These are phyloP conservation scores for Leucosporidium creatinivorum DNA, from an alignment of 768 basidiomycete genomes.

Conservation along the genomic window DNA sequence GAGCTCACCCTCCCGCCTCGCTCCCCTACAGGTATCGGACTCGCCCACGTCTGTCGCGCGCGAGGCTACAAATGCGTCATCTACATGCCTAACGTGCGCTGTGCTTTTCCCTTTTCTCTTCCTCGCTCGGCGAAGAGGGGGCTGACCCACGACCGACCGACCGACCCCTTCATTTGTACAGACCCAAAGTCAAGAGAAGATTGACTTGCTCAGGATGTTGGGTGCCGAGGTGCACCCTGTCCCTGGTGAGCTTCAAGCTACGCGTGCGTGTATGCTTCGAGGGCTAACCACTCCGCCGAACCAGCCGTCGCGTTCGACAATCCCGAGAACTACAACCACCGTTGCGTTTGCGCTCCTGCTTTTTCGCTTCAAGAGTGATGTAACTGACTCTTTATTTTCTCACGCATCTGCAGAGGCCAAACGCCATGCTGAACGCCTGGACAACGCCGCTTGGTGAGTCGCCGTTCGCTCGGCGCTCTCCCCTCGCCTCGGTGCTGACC, in stretches of 20 bases:
- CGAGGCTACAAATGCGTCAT: slow-evolving; percentile 96
- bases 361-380: too few relatives aligned
- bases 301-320: slow-evolving; percentile 87
- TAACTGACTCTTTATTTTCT: not conserved
- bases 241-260: slow-evolving; percentile 49
- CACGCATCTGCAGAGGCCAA: slow-evolving; percentile 54
- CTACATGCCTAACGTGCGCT: slow-evolving; percentile 93
- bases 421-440: slow-evolving; percentile 63
- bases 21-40: slow-evolving; percentile 18
- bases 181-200: slow-evolving; percentile 88
- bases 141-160: too few relatives aligned
- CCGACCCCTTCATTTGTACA: too few relatives aligned
- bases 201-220: slow-evolving; percentile 91
- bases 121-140: not conserved
- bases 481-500: too few relatives aligned
- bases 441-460: slow-evolving; percentile 86
- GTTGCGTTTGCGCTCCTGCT: slow-evolving; percentile 8
- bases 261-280: not conserved
- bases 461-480: too few relatives aligned
- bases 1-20: not conserved
- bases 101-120: not conserved
- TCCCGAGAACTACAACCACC: slow-evolving; percentile 94
- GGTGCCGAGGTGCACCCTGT: slow-evolving; percentile 96
- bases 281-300: not conserved
- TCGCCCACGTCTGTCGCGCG: slow-evolving; percentile 78